Conservation (phyloP, 2,329 filamentous ascomycete genomes). For the Alternaria panax region DNA sequence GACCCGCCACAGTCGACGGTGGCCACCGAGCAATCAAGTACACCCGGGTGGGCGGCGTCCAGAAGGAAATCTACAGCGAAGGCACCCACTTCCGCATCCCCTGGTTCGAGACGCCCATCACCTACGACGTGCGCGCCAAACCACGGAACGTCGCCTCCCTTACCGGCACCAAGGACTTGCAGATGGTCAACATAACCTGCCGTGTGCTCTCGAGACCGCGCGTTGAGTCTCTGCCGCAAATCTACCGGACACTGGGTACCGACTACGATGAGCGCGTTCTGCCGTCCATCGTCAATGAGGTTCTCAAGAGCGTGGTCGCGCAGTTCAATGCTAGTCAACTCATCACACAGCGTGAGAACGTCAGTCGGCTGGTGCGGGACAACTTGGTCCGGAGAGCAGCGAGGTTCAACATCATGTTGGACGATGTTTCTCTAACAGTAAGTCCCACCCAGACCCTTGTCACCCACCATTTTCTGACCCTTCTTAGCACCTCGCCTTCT, state of each 20-base stretch:
- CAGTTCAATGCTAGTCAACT: slow-evolving; percentile 99
- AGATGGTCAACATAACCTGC: slow-evolving; percentile 99
- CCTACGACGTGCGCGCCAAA: slow-evolving; percentile 98
- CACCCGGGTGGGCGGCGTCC: slow-evolving; percentile 87
- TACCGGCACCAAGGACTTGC: slow-evolving; percentile 97
- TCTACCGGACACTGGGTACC: slow-evolving; percentile 92
- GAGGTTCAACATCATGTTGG: slow-evolving; percentile 95
- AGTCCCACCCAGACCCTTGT: slow-evolving; percentile 34
- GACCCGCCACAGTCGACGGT: slow-evolving; percentile 75
- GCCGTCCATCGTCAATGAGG: slow-evolving; percentile 98
- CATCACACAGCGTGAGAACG: slow-evolving; percentile 98
- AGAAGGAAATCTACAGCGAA: slow-evolving; percentile 96
- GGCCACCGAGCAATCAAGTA: slow-evolving; percentile 99
- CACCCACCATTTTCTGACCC: slow-evolving; percentile 28
- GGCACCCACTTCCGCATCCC: slow-evolving; percentile 96
- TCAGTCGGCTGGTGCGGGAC: slow-evolving; percentile 87
- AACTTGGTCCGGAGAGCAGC: slow-evolving; percentile 90
- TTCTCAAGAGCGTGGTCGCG: slow-evolving; percentile 96
- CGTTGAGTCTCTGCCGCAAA: slow-evolving; percentile 88
- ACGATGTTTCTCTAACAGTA: slow-evolving; percentile 97
- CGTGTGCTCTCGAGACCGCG: slow-evolving; percentile 95
- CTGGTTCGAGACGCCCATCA: slow-evolving; percentile 96
- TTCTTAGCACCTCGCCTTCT: slow-evolving; percentile 69
- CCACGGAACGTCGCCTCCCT: slow-evolving; percentile 95
- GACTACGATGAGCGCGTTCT: slow-evolving; percentile 99